phyloP scores from a whole-genome alignment of 83 land plant genomes.

The Isoetes engelmannii region DNA sequence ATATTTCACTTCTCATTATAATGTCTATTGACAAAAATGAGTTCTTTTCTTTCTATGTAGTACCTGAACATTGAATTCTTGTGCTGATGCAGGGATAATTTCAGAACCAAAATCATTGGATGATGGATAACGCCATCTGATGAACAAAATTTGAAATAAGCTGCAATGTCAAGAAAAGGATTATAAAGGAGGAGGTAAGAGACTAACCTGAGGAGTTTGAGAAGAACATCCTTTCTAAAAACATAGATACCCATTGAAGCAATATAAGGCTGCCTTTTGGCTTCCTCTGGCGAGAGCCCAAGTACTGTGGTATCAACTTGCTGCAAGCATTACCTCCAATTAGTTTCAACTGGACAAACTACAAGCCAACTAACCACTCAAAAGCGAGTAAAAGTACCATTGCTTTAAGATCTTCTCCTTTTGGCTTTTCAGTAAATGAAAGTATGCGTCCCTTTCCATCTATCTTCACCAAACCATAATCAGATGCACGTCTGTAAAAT shows the following conservation, averaged over 20 bases:
- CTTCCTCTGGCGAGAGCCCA: constrained; percentile 77
- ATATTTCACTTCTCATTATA: not conserved
- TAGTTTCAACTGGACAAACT: constrained; percentile 2
- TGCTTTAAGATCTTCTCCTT: constrained; percentile 26
- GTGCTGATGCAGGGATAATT: constrained; percentile 88
- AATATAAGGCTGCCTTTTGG: constrained; percentile 76
- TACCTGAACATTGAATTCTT: constrained; percentile 64
- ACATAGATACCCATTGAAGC: constrained; percentile 98
- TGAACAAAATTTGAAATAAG: not conserved
- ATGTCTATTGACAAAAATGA: not conserved
- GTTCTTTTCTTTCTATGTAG: not conserved
- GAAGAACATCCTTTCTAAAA: constrained; percentile 81
- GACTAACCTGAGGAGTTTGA: constrained; percentile 75
- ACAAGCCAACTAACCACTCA: not conserved
- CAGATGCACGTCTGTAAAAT: constrained; percentile 2
- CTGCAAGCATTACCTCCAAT: constrained; percentile 28
- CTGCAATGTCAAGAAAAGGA: not conserved
- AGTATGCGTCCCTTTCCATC: not conserved
- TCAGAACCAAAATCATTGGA: constrained; percentile 98
- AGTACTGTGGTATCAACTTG: constrained; percentile 81
- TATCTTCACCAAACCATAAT: not conserved
- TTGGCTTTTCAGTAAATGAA: constrained; percentile 6
- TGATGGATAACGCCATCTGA: constrained; percentile 91
- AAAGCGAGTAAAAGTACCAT: constrained; percentile 20
- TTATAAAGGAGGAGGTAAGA: not conserved